These are phyloP conservation scores for Aspergillus bertholletiae DNA, from an alignment of 495 filamentous ascomycete species.

Conservation along the genomic window DNA sequence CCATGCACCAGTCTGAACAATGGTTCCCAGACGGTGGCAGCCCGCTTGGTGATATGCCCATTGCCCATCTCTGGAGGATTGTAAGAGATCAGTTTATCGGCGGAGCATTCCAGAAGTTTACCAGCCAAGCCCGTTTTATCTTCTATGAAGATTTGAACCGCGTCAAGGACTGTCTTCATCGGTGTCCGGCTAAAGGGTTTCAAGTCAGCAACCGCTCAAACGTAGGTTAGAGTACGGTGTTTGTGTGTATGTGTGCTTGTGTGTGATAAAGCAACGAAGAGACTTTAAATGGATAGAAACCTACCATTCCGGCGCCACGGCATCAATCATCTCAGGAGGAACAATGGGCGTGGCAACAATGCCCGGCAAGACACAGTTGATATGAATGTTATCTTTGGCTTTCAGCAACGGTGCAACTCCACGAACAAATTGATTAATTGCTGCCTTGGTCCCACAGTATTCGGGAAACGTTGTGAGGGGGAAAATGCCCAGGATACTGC, in stretches of 20 bases:
- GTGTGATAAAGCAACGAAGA: no score
- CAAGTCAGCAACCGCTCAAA: not conserved
- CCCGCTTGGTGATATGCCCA: constrained; percentile 23
- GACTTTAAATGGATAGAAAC: not conserved
- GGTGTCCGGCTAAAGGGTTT: constrained; percentile 17
- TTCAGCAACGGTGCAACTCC: constrained; percentile 24
- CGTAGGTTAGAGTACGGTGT: no score
- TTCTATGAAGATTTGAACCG: constrained; percentile 23
- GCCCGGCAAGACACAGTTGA: constrained; percentile 29
- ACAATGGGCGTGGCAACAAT: constrained; percentile 27
- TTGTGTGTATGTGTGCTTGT: no score
- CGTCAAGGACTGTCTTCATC: constrained; percentile 21
- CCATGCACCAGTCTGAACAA: constrained; percentile 26
- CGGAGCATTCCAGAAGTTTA: constrained; percentile 26
- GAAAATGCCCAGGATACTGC: constrained; percentile 23
- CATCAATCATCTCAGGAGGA: constrained; percentile 23
- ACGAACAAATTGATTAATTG: constrained; percentile 26
- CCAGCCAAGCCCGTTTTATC: constrained; percentile 25
- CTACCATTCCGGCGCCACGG: constrained; percentile 26
- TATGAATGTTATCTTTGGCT: constrained; percentile 24
- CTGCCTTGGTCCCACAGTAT: constrained; percentile 30
- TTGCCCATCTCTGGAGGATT: constrained; percentile 20
- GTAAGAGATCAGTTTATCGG: constrained; percentile 23
- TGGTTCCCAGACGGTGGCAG: constrained; percentile 30
- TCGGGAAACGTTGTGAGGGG: constrained; percentile 24